Percentiles rank a stretch among this genome's conserved stretches.
Evolutionary conservation across 192 early-diverging fungal genomes (phyloP).

Genomic region (Allomyces arbusculus): DNA sequence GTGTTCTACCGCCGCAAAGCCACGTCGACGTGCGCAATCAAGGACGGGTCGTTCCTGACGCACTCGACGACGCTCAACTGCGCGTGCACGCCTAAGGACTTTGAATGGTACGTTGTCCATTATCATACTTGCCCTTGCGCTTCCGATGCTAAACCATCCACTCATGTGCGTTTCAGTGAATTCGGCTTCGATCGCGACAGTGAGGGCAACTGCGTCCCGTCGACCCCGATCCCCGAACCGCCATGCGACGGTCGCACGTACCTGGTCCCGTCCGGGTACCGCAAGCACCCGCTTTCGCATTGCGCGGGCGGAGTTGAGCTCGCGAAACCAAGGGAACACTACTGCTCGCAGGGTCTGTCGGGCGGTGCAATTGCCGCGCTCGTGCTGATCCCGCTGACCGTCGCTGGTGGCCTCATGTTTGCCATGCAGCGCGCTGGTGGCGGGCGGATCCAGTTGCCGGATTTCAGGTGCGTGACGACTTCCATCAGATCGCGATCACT

Average conservation of each 20-base stretch:
- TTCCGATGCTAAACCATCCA: not conserved
- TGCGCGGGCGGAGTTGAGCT: conserved; percentile 59
- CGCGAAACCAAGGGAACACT: conserved; percentile 32
- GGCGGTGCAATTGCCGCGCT: not conserved
- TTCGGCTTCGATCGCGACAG: conserved; percentile 56
- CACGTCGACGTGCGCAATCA: conserved; percentile 44
- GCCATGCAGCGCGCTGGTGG: not conserved
- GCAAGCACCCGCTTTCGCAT: conserved; percentile 44
- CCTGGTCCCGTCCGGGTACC: conserved; percentile 57
- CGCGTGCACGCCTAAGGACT: conserved; percentile 57
- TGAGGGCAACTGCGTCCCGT: conserved; percentile 38
- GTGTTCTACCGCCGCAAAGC: conserved; percentile 56
- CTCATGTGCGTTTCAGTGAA: conserved; percentile 14
- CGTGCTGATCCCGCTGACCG: not conserved
- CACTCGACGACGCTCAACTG: conserved; percentile 32
- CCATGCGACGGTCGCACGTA: conserved; percentile 54
- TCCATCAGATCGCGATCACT: too few species aligned
- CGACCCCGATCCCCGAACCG: conserved; percentile 53
- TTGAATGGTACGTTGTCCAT: conserved; percentile 40
- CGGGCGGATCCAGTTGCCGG: not conserved
- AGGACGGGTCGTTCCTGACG: conserved; percentile 34
- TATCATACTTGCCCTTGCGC: not conserved
- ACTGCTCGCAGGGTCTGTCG: conserved; percentile 19
- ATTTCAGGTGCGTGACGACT: not conserved
- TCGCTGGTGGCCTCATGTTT: not conserved